These are phyloP conservation scores for Blastocystis sp. DNA, from an alignment of 352 stramenopile genomes.

Conservation along the genomic window DNA sequence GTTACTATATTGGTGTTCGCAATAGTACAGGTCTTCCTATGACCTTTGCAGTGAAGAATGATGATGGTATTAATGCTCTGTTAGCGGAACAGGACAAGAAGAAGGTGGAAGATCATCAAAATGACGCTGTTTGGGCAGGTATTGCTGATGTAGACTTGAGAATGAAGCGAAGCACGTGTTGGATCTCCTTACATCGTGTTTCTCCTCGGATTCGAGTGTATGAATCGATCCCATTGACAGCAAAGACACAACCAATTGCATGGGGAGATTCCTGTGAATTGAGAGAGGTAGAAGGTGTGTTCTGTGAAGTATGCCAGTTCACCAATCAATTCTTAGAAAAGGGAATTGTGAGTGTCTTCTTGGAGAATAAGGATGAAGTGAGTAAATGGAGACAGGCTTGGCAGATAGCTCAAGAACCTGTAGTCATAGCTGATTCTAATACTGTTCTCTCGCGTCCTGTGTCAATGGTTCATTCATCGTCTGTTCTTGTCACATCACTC, in stretches of 20 bases:
- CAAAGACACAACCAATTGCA: background rate
- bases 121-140: slow-evolving; percentile 12
- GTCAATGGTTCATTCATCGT: background rate
- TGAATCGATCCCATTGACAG: background rate
- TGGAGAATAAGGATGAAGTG: background rate
- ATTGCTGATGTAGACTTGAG: background rate
- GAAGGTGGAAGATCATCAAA: background rate
- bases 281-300: background rate
- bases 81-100: background rate
- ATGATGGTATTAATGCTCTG: slow-evolving; percentile 8
- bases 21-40: slow-evolving; percentile 17
- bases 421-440: background rate
- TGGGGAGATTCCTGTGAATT: slow-evolving; percentile 6
- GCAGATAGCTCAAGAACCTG: background rate
- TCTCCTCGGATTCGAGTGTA: slow-evolving; percentile 9
- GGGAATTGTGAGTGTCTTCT: background rate
- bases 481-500: slow-evolving; percentile 51
- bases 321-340: background rate
- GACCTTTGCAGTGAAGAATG: slow-evolving; percentile 2
- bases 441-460: background rate
- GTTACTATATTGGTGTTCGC: slow-evolving; percentile 41
- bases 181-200: background rate
- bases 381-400: background rate
- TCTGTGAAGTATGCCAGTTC: background rate
- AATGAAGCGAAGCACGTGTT: background rate